Base-by-base conservation (phyloP, 345 rosid species). In the Dimocarpus longan region DNA sequence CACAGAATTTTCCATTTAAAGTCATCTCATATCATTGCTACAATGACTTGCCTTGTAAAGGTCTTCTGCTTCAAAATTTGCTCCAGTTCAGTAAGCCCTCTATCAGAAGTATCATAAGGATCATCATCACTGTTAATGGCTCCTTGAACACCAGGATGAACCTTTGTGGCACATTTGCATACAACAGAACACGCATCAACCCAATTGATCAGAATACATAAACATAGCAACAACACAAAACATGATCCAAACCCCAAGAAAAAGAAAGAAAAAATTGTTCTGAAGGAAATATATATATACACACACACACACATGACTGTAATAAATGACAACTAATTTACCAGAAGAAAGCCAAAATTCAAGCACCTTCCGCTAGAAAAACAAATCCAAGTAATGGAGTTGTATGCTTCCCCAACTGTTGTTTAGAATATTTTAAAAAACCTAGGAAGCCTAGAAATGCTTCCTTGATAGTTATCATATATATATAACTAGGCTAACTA, bases 51-150 rank as follows among this genome's bases (percentile, higher is more conserved):
- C 99, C 95, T 93, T 60, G 97, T 88, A 82, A 93, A 96, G 19
- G 90, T 93, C 82, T 92, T 89, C 83, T 88, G 92, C 84, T 85
- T 91, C 68, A 96, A 80, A 65, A 88, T 83, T 64, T 81, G 75
- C 85, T 90, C 94, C 54, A 90, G 89, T 16, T 92, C 88, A 42
- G 81, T 63, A 26, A 86, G 75, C 79, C 86, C 90, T 59, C 80
- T 74, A 57, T 75, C 82, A 63, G 84, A 70, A 67, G 54, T 68
- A 73, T 68, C 73, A 81, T 66, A 68, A 37, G 77, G 83, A 62
- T 78, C 72, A 60, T 78, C 86, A 79, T 75, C 68, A 44, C 40
- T 82, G 73, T 65, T 76, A 26, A 62, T 57, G 60, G 85, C 86
- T 77, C 75, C 81, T 78, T 73, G 83, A 80, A 66, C 78, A 71